Evolutionary conservation across 2,329 filamentous ascomycete species (phyloP).

Genomic region (Botrytis galanthina): DNA sequence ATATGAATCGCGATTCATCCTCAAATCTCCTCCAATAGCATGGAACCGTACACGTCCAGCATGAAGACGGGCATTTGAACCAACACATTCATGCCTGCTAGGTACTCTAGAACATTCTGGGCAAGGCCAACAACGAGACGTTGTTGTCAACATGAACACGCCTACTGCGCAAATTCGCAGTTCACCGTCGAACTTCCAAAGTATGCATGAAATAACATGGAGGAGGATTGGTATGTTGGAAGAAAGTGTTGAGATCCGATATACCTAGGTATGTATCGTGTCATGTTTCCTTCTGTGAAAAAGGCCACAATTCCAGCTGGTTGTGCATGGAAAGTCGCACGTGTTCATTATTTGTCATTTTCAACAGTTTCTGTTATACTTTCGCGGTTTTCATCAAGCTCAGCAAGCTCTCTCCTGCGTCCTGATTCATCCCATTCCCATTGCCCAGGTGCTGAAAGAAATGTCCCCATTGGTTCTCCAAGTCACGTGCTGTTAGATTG

Average conservation of each 20-base stretch:
- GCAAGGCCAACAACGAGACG: slow-evolving; percentile 4
- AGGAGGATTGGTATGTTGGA: not conserved
- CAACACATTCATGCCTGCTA: not conserved
- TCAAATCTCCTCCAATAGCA: not conserved
- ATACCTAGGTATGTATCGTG: not conserved
- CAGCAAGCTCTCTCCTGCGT: not conserved
- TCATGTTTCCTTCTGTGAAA: not conserved
- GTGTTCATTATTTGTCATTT: not conserved
- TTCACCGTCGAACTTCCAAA: not conserved
- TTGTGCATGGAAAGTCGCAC: not conserved
- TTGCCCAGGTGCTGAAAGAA: not conserved
- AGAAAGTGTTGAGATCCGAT: not conserved
- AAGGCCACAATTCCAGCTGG: not conserved
- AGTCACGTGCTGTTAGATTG: not conserved
- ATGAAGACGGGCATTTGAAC: not conserved
- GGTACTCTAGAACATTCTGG: slow-evolving; percentile 11
- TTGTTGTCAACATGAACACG: slow-evolving; percentile 15
- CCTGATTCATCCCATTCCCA: too few relatives aligned
- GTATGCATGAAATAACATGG: not conserved
- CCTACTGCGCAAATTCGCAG: not conserved
- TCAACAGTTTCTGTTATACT: not conserved
- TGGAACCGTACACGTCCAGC: slow-evolving; percentile 3
- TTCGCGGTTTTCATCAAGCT: not conserved
- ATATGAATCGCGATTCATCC: not conserved
- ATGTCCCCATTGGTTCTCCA: not conserved